Evolutionary conservation across 768 basidiomycete genomes (phyloP).

Genomic region (Termitomyces titanicus): DNA sequence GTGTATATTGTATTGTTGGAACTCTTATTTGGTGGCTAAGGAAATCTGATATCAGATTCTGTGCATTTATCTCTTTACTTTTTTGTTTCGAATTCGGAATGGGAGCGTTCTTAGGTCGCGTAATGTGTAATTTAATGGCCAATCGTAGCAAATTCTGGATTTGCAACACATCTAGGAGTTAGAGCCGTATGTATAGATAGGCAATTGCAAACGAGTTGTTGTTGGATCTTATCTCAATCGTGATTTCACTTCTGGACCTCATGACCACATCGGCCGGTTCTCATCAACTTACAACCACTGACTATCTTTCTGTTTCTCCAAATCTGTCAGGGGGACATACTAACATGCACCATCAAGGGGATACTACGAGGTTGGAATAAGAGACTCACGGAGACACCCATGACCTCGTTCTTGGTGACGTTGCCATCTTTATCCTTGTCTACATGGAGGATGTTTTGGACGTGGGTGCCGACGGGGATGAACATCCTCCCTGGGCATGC

Average conservation of each 20-base stretch:
- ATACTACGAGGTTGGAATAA: background rate
- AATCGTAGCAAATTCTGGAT: too few relatives aligned
- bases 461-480: conserved; percentile 75
- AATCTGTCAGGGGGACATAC: conserved; percentile 74
- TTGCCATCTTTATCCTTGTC: conserved; percentile 75
- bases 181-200: too few relatives aligned
- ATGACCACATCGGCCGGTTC: too few relatives aligned
- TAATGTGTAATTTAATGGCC: too few relatives aligned
- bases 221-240: too few relatives aligned
- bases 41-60: conserved; percentile 28
- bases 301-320: conserved; percentile 43
- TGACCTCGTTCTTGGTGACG: conserved; percentile 60
- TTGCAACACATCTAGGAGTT: too few relatives aligned
- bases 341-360: conserved; percentile 15
- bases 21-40: too few relatives aligned
- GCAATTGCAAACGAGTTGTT: too few relatives aligned
- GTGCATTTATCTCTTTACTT: conserved; percentile 43
- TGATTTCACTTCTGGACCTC: too few relatives aligned
- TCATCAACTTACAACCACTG: too few relatives aligned
- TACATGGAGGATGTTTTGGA: conserved; percentile 66
- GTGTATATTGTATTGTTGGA: too few relatives aligned
- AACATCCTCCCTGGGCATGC: conserved; percentile 81
- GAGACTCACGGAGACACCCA: conserved; percentile 74
- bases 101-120: conserved; percentile 29
- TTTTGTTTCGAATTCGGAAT: conserved; percentile 45